Evolutionary conservation across 306 rosid genomes (phyloP).

Genomic region (Clitoria ternatea): DNA sequence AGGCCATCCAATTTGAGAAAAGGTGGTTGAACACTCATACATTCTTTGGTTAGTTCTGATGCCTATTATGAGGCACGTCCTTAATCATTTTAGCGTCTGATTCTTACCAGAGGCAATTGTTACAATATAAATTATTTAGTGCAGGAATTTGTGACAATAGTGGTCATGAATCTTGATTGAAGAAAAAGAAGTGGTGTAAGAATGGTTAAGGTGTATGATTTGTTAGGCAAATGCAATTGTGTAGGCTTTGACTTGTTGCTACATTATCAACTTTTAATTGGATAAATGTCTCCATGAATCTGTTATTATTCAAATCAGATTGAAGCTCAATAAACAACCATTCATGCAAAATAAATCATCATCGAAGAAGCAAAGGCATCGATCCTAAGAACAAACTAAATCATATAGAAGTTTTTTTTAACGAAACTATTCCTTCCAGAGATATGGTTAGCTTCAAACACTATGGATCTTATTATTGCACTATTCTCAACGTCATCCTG

Average conservation of each 20-base stretch:
- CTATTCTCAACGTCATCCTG: neutral
- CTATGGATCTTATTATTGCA: neutral
- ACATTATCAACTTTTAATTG: neutral
- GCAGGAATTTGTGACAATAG: neutral
- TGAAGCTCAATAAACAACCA: neutral
- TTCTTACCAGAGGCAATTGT: slow-evolving; percentile 8
- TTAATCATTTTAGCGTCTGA: slow-evolving; percentile 15
- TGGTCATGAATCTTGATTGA: neutral
- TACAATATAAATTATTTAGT: neutral
- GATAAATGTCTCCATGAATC: neutral
- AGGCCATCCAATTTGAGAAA: slow-evolving; percentile 43
- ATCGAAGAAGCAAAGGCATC: neutral
- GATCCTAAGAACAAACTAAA: neutral
- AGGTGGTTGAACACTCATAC: slow-evolving; percentile 23
- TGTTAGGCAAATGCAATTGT: slow-evolving; percentile 3
- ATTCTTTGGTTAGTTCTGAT: neutral
- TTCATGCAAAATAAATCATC: neutral
- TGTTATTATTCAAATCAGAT: neutral
- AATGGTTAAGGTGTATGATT: neutral
- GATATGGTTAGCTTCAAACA: neutral
- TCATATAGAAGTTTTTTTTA: neutral
- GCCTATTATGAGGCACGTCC: slow-evolving; percentile 13
- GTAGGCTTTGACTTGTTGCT: neutral
- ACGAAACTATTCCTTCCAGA: neutral
- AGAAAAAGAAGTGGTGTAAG: neutral